These are phyloP conservation scores for Physcomitrellopsis africana DNA, from an alignment of 225 moss, liverwort and hornwort genomes.

Conservation along the genomic window DNA sequence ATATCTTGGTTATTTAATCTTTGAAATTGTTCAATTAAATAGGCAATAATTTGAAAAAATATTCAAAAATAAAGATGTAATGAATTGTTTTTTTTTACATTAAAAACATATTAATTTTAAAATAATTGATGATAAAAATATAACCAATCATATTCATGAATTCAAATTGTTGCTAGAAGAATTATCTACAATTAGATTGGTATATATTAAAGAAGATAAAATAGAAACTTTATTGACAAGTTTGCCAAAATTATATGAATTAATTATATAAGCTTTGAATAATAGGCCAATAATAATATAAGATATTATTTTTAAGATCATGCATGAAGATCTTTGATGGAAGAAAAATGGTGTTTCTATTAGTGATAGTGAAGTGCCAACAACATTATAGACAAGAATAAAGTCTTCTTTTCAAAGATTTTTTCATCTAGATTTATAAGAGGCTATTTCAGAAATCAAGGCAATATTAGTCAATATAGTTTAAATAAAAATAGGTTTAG, in stretches of 20 bases:
- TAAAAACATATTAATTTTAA: not conserved
- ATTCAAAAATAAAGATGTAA: not conserved
- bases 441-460: too few relatives aligned
- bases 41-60: not conserved
- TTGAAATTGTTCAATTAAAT: not conserved
- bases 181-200: not conserved
- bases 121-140: not conserved
- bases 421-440: too few relatives aligned
- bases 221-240: conserved; percentile 1
- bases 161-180: conserved; percentile 13
- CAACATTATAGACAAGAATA: not conserved
- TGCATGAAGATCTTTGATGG: not conserved
- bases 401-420: conserved; percentile 1
- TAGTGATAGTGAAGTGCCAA: not conserved
- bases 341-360: not conserved
- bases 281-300: not conserved
- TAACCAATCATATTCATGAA: not conserved
- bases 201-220: not conserved
- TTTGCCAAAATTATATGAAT: conserved; percentile 2
- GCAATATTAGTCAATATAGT: too few relatives aligned
- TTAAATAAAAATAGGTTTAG: too few relatives aligned
- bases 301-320: conserved; percentile 4
- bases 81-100: not conserved
- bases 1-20: not conserved
- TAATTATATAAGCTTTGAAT: not conserved